Conservation (phyloP, 495 filamentous ascomycete species). For the Coniosporium apollinis region DNA sequence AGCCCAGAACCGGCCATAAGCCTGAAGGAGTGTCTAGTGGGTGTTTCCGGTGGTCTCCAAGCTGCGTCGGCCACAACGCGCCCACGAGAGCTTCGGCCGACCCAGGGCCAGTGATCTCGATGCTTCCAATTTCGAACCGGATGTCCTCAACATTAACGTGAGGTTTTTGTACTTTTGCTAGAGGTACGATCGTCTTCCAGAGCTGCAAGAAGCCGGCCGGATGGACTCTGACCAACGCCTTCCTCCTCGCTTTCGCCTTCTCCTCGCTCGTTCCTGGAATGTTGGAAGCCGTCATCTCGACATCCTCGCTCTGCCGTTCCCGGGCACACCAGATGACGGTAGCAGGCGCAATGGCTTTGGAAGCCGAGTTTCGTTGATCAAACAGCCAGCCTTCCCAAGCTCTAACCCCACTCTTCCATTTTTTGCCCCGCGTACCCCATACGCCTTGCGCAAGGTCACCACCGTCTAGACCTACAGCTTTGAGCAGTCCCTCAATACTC, state of each 20-base stretch:
- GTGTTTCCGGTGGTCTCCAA: slow-evolving; percentile 14
- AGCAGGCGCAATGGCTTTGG: slow-evolving; percentile 54
- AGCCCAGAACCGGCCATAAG: slow-evolving; percentile 46
- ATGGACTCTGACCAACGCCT: slow-evolving; percentile 62
- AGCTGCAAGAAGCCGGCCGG: slow-evolving; percentile 75
- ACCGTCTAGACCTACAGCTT: too few species aligned
- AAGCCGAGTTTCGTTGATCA: slow-evolving; percentile 32
- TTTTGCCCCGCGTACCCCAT: slow-evolving; percentile 43
- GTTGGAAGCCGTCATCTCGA: slow-evolving; percentile 17
- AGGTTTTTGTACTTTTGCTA: slow-evolving; percentile 55
- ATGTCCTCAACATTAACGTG: slow-evolving; percentile 70
- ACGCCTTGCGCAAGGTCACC: slow-evolving; percentile 41
- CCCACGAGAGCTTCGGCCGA: slow-evolving; percentile 67
- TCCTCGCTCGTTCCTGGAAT: not conserved
- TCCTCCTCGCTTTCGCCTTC: slow-evolving; percentile 32
- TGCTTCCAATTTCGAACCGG: slow-evolving; percentile 86
- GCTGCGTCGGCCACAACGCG: slow-evolving; percentile 41
- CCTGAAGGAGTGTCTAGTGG: slow-evolving; percentile 28
- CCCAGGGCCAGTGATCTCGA: slow-evolving; percentile 70
- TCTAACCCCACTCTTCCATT: slow-evolving; percentile 61
- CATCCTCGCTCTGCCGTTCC: slow-evolving; percentile 15
- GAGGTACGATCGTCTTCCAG: slow-evolving; percentile 58
- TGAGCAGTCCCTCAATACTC: slow-evolving; percentile 47
- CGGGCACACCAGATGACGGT: slow-evolving; percentile 50
- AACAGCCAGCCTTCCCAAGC: slow-evolving; percentile 50